Evolutionary conservation across 805 yeast species (phyloP), one percentile per base, ranked within the genome.

Genomic region (Lipomyces kockii): DNA sequence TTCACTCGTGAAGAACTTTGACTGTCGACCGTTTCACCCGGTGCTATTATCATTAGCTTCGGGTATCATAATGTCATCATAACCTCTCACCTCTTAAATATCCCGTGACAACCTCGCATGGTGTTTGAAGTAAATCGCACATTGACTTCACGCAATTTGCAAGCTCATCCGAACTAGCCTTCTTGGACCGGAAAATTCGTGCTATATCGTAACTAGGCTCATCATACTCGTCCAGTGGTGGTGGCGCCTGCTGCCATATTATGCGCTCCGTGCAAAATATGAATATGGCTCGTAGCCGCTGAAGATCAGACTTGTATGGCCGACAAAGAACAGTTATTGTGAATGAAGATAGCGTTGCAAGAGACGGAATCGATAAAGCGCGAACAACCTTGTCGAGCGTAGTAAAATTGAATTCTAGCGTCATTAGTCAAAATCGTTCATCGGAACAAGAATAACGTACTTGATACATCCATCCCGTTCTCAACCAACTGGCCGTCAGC

Each of bases 81-180:
- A 22, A n/a, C 11, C 3, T n/a, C 32, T 20, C 20, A 39, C 43
- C 55, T 75, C 93, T 91, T 79, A 93, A 83, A 74, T 90, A 90
- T 3, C 99, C 99, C 32, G 87, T 80, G 1, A 95, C 87, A 1
- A 92, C 83, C 68, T 90, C 95, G 71, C 92, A 86, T 7, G 89
- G 87, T 51, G 95, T 83, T 11, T 89, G 87, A 60, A 93, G 80
- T 0, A 88, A 82, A 63, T 84, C 87, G 58, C 94, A 86, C 80
- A 95, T 85, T 66, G 86, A 85, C 68, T 87, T 87, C 77, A 92
- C 90, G 25, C 92, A 78, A 81, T 89, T 87, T 9, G 95, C 91
- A 64, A 94, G 77, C 74, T 92, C 97, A 72, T 85, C 89, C 0
- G 91, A 78, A 62, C 83, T 86, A 61, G 87, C 94, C 74, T 82